These are phyloP conservation scores for Nicotiana noctiflora DNA, from an alignment of 257 asterid genomes.

Conservation along the genomic window DNA sequence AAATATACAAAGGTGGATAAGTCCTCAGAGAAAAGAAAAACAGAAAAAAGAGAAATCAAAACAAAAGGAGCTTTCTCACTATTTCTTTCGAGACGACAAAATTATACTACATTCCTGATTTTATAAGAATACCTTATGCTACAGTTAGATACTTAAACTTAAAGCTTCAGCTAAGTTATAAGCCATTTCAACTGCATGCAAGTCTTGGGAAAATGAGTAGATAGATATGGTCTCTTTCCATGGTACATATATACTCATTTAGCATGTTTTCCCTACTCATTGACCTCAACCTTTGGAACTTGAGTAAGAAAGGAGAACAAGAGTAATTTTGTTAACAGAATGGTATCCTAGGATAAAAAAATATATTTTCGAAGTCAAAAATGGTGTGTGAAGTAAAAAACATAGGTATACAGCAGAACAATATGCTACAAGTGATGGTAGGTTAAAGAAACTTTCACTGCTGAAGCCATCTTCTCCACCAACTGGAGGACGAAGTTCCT, in stretches of 20 bases:
- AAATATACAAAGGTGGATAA: no score
- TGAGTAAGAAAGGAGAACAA: background rate
- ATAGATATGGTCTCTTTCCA: background rate
- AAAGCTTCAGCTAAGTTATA: background rate
- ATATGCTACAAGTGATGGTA: no score
- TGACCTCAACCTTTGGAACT: conserved; percentile 15
- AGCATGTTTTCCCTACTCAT: background rate
- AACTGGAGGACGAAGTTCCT: no score
- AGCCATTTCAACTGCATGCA: background rate
- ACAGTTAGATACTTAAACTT: background rate
- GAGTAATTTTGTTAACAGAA: background rate
- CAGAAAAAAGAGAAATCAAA: no score
- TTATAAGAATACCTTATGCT: background rate
- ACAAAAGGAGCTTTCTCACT: no score
- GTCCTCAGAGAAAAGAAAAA: no score
- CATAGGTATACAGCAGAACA: conserved; percentile 2
- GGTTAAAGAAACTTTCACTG: no score
- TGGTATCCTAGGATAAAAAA: conserved; percentile 13
- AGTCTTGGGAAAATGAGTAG: background rate
- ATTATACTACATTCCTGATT: background rate
- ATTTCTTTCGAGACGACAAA: no score
- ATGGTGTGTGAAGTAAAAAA: background rate
- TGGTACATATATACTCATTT: conserved; percentile 14
- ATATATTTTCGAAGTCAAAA: background rate
- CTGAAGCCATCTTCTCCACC: no score